Percentiles rank a stretch among this genome's conserved stretches.
These are phyloP conservation scores for Phytophthora vignae DNA, from an alignment of 352 stramenopile species.

Conservation along the genomic window DNA sequence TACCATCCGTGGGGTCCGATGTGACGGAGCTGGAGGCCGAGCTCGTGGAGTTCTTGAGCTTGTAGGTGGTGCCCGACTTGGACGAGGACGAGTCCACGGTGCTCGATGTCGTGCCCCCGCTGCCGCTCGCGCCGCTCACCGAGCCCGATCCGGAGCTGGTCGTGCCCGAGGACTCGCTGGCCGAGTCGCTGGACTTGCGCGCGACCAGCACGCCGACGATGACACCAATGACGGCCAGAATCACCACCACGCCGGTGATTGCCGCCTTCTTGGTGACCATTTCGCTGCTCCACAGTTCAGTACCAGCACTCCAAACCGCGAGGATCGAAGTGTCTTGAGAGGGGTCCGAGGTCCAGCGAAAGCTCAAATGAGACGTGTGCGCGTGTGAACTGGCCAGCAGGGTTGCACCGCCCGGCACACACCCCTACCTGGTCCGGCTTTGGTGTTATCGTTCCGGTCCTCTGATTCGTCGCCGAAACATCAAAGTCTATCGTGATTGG, in stretches of 20 bases:
- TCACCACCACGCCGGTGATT: constrained; percentile 53
- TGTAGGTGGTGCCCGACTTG: constrained; percentile 30
- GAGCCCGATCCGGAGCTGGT: constrained; percentile 33
- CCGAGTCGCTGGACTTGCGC: constrained; percentile 40
- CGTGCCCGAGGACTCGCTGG: constrained; percentile 37
- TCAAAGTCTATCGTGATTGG: constrained; percentile 22
- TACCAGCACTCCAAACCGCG: not conserved
- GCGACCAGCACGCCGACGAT: constrained; percentile 50
- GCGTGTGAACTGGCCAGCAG: constrained; percentile 14
- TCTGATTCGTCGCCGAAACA: constrained; percentile 21
- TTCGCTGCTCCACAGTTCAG: not conserved
- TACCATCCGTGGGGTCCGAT: constrained; percentile 58
- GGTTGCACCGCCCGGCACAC: constrained; percentile 32
- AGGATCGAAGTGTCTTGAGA: constrained; percentile 1
- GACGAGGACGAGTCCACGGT: constrained; percentile 21
- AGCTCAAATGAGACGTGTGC: constrained; percentile 38
- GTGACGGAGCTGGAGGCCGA: constrained; percentile 44
- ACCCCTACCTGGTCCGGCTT: too few relatives aligned
- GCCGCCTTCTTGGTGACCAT: constrained; percentile 45
- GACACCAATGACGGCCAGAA: constrained; percentile 58
- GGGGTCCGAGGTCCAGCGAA: constrained; percentile 21
- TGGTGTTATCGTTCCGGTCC: constrained; percentile 5
- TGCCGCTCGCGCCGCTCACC: constrained; percentile 11
- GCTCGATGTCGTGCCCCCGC: constrained; percentile 7
- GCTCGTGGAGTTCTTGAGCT: constrained; percentile 34